Evolutionary conservation across 306 rosid species (phyloP).

Genomic region (Canavalia gladiata): DNA sequence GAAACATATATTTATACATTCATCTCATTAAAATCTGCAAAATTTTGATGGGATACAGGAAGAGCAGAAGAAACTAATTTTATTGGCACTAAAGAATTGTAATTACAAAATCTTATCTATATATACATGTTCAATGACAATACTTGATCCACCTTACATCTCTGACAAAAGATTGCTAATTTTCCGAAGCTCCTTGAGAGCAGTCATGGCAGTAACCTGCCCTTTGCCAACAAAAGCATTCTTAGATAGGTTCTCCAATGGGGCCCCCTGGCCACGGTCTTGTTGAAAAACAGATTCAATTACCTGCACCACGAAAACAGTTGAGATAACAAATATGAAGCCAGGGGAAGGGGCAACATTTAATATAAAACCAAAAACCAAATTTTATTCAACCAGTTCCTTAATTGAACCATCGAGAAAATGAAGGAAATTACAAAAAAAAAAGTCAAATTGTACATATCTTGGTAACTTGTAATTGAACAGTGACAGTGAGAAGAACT

Average conservation of each 20-base stretch:
- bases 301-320: constrained; percentile 61
- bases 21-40: constrained; percentile 50
- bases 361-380: constrained; percentile 25
- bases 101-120: constrained; percentile 64
- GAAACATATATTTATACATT: constrained; percentile 54
- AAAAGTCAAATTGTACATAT: not conserved
- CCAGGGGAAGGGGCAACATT: constrained; percentile 8
- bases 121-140: constrained; percentile 53
- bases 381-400: not conserved
- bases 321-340: constrained; percentile 30
- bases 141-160: constrained; percentile 71
- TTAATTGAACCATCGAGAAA: not conserved
- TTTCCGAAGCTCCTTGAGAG: constrained; percentile 95
- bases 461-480: constrained; percentile 14
- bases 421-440: not conserved
- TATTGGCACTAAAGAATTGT: constrained; percentile 63
- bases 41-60: constrained; percentile 42
- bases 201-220: constrained; percentile 90
- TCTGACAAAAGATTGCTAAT: constrained; percentile 94
- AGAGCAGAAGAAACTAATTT: constrained; percentile 44
- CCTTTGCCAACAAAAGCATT: constrained; percentile 85
- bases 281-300: constrained; percentile 89
- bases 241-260: constrained; percentile 67
- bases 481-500: constrained; percentile 4
- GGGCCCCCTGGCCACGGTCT: constrained; percentile 70